Evolutionary conservation across 2,329 filamentous ascomycete species (phyloP).

Genomic region (Monosporascus ibericus): DNA sequence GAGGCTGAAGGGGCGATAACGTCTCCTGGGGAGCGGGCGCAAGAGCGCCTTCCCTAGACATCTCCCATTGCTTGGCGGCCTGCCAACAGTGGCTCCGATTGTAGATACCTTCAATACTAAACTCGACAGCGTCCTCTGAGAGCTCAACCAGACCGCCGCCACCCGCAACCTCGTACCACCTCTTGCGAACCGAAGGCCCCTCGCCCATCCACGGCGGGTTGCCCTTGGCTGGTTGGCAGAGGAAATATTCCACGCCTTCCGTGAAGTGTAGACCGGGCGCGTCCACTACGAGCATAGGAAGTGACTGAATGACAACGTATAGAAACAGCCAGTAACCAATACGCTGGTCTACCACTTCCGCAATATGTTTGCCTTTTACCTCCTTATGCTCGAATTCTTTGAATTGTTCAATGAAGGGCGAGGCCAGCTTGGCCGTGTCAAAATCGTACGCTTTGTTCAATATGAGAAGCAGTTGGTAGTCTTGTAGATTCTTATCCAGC

Average conservation of each 20-base stretch:
- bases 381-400: conserved; percentile 66
- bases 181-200: conserved; percentile 55
- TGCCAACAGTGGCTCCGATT: conserved; percentile 30
- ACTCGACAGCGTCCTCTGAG: conserved; percentile 52
- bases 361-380: conserved; percentile 54
- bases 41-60: conserved; percentile 14
- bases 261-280: conserved; percentile 63
- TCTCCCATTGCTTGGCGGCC: conserved; percentile 27
- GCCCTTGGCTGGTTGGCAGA: conserved; percentile 69
- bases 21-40: conserved; percentile 15
- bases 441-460: conserved; percentile 78
- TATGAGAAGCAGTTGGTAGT: conserved; percentile 70
- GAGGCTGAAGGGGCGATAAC: conserved; percentile 22
- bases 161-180: conserved; percentile 71
- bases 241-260: conserved; percentile 73
- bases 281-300: conserved; percentile 73
- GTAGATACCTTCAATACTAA: conserved; percentile 28
- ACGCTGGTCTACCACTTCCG: conserved; percentile 65
- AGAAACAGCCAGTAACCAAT: conserved; percentile 78
- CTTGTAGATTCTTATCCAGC: conserved; percentile 66
- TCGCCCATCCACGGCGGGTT: conserved; percentile 69
- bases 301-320: conserved; percentile 69
- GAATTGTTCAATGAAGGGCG: conserved; percentile 64
- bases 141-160: conserved; percentile 51
- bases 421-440: conserved; percentile 53